phyloP scores from a whole-genome alignment of 2,329 filamentous ascomycete genomes.

The Bimuria novae-zelandiae region DNA sequence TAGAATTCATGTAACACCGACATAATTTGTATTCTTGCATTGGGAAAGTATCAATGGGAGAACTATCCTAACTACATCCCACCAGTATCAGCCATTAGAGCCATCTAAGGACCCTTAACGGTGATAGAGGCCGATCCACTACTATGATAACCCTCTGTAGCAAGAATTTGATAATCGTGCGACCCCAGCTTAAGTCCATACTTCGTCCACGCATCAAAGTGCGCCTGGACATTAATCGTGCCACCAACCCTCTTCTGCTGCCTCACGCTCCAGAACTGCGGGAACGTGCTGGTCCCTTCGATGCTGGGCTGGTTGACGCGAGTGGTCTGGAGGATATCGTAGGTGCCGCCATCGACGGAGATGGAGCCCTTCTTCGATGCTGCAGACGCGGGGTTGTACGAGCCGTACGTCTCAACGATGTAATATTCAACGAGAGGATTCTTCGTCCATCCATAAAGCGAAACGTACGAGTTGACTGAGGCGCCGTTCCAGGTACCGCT shows the following conservation, averaged over 20 bases:
- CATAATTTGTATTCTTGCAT: no score
- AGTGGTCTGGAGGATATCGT: conserved; percentile 57
- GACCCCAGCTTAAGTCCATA: conserved; percentile 55
- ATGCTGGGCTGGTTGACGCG: conserved; percentile 59
- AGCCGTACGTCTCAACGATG: conserved; percentile 59
- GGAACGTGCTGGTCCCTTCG: conserved; percentile 59
- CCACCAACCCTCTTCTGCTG: conserved; percentile 56
- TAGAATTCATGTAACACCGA: no score
- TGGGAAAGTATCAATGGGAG: no score
- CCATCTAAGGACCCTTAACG: conserved; percentile 32
- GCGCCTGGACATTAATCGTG: conserved; percentile 55
- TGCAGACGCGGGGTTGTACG: conserved; percentile 55
- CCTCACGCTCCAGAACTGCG: conserved; percentile 60
- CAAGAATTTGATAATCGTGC: conserved; percentile 60
- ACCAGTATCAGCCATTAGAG: no score
- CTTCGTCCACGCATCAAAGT: conserved; percentile 59
- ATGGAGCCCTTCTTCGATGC: conserved; percentile 57
- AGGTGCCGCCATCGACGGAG: conserved; percentile 57
- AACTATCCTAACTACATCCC: no score
- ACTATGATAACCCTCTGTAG: conserved; percentile 60
- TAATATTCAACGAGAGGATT: conserved; percentile 64
- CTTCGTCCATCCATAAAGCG: conserved; percentile 63
- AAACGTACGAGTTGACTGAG: conserved; percentile 58
- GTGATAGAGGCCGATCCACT: conserved; percentile 55
- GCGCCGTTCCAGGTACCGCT: conserved; percentile 52